Evolutionary conservation across 225 moss, liverwort and hornwort genomes (phyloP), one percentile per base, ranked within the genome.

Genomic region (Sphagnum tenellum): DNA sequence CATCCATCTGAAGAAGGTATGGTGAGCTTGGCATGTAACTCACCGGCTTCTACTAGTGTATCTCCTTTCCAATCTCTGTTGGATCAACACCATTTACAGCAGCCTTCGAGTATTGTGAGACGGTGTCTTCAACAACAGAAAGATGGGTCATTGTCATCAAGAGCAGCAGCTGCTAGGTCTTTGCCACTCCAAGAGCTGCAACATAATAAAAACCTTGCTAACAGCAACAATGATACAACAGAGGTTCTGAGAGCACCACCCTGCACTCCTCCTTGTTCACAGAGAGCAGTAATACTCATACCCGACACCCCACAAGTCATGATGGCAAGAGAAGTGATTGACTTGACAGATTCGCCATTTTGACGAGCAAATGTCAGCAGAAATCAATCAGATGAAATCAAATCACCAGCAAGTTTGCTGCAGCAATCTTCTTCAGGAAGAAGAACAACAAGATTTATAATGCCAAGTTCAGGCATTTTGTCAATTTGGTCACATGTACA

Each of bases 21-120:
- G 52, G 2, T 52, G 52, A 52, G 6, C 7, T 52, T 52, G 9
- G 7, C 52, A 6, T 52, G 52, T 9, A 52, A 9, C 9, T 52
- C 52, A 52, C 52, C 2, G 9, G 7, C 9, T 52, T 52, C 52
- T 29, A 29, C 29, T 29, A 29, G 29, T 29, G 29, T 29, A 52
- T 85, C 85, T 65, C 85, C 85, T 64, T 85, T 85, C 65, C 68
- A 81, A 65, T 69, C 78, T 12, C 65, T 85, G 64, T 64, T 85
- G 69, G 85, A 81, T 62, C 76, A 76, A 50, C 62, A 74, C 71
- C 46, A 78, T 13, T 61, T 85, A 69, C 73, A 69, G 69, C 56
- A 81, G 57, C 85, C 85, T 49, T 81, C 80, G 55, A 75, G 78
- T 56, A 74, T 85, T 44, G 85, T 75, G 45, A 81, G 69, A 65